Evolutionary conservation across 331 rosid genomes (phyloP), one percentile per base, ranked within the genome.

Genomic region (Prunus yedoensis): DNA sequence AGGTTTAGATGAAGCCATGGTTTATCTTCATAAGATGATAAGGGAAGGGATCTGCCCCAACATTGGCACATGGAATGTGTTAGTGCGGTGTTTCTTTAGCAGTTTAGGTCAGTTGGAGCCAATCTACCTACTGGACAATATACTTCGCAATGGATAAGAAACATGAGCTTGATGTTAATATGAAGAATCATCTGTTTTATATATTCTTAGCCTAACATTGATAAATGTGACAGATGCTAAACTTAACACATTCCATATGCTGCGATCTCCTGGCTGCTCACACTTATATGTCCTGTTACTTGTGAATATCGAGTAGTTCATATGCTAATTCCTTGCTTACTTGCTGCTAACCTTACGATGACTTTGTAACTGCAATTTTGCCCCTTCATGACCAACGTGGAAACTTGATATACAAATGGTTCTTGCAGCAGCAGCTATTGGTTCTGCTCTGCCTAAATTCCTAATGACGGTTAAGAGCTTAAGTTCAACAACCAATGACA

Each of bases 101-200:
- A 77, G 80, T 78, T 82, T 90, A 77, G 95, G 91, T 77, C 96
- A 94, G 81, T 77, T 88, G 70, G 88, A 94, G 79, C 94, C 98
- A 50, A 82, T 90, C 46, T 83, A 90, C 79, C 78, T 91, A 82
- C 72, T 91, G 73, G 96, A 90, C 72, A 85, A 88, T 73, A 84
- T 94, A 30, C 61, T 91, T 80, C 77, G 75, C 41, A 81, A 84
- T 28, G 62, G 79, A 77, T 83, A 74, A 74, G 28, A 14, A 46
- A 76, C 18, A 1, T 28, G 35, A 46, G 67, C 51, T 72, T 66
- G n/a, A 50, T 72, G 17, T 52, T 56, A 71, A 58, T 72, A 18
- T 43, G 2, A 52, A 58, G 25, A 14, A 13, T 59, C 71, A 21
- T 57, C 70, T 46, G 32, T 54, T 18, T 54, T 54, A 51, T 16